A percentile compares a stretch with the other conserved stretches of the same genome.
Conservation (phyloP, 371 early-diverging fungal genomes). For the Scutellospora calospora region DNA sequence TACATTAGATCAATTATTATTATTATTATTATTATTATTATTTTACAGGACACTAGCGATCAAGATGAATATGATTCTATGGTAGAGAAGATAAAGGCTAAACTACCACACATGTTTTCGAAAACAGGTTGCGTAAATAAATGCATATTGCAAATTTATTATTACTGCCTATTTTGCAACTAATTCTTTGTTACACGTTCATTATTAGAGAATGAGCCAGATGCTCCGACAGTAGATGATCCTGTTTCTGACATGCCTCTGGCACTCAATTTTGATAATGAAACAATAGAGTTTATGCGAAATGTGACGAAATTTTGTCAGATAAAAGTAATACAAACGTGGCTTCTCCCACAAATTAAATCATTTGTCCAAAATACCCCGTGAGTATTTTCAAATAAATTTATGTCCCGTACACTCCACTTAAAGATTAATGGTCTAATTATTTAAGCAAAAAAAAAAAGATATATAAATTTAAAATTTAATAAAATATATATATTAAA, state of each 20-base stretch:
- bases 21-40: neutral
- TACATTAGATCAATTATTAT: neutral
- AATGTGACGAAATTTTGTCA: slow-evolving; percentile 36
- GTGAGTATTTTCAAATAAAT: slow-evolving; percentile 7
- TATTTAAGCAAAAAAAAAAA: too few relatives aligned
- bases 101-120: slow-evolving; percentile 51
- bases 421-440: too few relatives aligned
- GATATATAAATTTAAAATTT: too few relatives aligned
- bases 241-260: slow-evolving; percentile 52
- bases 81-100: slow-evolving; percentile 47
- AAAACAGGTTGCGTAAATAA: slow-evolving; percentile 47
- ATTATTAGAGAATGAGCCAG: slow-evolving; percentile 56
- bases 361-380: slow-evolving; percentile 38
- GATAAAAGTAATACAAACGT: slow-evolving; percentile 14
- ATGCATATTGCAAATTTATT: neutral
- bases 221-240: slow-evolving; percentile 58
- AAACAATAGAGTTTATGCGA: neutral
- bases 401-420: neutral
- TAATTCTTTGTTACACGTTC: neutral
- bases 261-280: slow-evolving; percentile 42
- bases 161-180: neutral
- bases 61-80: slow-evolving; percentile 48
- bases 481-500: too few relatives aligned
- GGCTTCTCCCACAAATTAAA: slow-evolving; percentile 21
- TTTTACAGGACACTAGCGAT: slow-evolving; percentile 44